These are phyloP conservation scores for Triticum urartu DNA, from an alignment of 176 grass and related monocot species.

Conservation along the genomic window DNA sequence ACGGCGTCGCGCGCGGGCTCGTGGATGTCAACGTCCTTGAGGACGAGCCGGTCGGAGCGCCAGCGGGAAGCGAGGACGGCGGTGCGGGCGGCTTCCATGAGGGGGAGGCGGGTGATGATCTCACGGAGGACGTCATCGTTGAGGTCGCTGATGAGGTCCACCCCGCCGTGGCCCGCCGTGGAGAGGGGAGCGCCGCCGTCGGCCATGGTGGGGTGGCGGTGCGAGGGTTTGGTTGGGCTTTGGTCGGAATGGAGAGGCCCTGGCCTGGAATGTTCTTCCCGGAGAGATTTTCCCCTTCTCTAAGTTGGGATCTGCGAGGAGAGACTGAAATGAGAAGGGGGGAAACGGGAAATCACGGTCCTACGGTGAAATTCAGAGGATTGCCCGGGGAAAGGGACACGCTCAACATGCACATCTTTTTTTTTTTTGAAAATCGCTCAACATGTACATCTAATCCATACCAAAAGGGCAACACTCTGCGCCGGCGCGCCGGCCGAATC, in stretches of 20 bases:
- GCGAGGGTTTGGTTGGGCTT: constrained; percentile 3
- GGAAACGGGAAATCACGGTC: no score
- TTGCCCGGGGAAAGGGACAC: no score
- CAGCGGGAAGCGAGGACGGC: not conserved
- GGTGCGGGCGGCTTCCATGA: not conserved
- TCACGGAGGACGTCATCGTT: not conserved
- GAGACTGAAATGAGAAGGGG: no score
- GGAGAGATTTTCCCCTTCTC: no score
- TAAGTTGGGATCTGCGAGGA: no score
- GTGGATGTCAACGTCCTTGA: not conserved
- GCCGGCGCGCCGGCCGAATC: no score
- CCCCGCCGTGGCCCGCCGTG: not conserved
- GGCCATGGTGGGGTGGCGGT: not conserved
- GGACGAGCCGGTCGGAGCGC: not conserved
- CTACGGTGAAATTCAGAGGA: no score
- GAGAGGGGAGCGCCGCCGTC: not conserved
- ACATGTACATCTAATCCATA: no score
- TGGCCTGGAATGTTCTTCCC: no score
- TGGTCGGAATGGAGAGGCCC: not conserved
- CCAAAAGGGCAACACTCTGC: no score
- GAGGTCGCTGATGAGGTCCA: not conserved
- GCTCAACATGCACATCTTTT: no score
- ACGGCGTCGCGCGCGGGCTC: not conserved
- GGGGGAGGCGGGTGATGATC: not conserved
- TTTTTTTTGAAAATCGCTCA: no score